These are phyloP conservation scores for Fusarium nisikadoi DNA, from an alignment of 2,329 filamentous ascomycete species.

Conservation along the genomic window DNA sequence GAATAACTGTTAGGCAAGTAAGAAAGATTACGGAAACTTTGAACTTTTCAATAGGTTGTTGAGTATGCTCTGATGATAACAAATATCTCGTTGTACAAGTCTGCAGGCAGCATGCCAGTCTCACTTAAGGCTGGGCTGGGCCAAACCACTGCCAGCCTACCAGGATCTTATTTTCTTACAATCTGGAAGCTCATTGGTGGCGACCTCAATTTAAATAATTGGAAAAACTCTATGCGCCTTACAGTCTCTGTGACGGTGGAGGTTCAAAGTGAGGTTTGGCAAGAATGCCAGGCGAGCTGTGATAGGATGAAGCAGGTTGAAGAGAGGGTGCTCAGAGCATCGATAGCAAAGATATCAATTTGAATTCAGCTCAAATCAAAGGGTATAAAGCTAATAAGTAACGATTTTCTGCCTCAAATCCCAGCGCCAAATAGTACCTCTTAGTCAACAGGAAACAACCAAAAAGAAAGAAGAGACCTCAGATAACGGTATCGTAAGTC, in stretches of 20 bases:
- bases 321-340: fast-evolving
- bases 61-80: too few relatives aligned
- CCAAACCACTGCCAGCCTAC: too few relatives aligned
- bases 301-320: fast-evolving
- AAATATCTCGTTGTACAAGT: too few relatives aligned
- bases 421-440: not conserved
- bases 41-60: too few relatives aligned
- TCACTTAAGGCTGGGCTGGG: too few relatives aligned
- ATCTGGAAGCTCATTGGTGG: not conserved
- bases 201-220: not conserved
- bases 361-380: fast-evolving
- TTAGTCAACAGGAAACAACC: not conserved
- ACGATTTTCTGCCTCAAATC: fast-evolving
- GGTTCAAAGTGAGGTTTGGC: not conserved
- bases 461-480: too few relatives aligned
- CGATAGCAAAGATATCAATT: not conserved
- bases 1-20: too few relatives aligned
- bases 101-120: too few relatives aligned
- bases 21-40: too few relatives aligned
- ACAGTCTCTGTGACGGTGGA: not conserved
- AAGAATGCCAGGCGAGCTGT: too few relatives aligned
- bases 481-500: constrained; percentile 5
- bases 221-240: not conserved
- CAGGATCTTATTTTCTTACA: too few relatives aligned
- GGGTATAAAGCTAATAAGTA: not conserved